Conservation (phyloP, 2,329 filamentous ascomycete genomes). For the Daldinia sp. region DNA sequence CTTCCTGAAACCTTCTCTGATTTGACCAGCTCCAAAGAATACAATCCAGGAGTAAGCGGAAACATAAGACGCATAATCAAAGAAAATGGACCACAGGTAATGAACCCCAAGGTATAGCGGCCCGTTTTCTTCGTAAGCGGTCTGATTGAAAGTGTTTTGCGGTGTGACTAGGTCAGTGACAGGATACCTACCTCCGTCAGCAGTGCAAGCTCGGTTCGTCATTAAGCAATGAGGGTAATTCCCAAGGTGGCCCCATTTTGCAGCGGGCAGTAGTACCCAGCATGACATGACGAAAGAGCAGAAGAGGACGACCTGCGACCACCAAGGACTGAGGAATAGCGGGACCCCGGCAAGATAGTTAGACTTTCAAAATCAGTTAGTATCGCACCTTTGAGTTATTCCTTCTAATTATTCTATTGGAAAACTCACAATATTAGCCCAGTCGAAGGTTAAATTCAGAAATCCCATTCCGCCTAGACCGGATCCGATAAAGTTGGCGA, state of each 20-base stretch:
- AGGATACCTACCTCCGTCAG: slow-evolving; percentile 62
- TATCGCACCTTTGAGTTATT: background rate
- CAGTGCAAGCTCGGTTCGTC: slow-evolving; percentile 67
- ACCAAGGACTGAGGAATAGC: slow-evolving; percentile 68
- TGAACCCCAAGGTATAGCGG: slow-evolving; percentile 70
- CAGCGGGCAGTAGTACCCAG: slow-evolving; percentile 69
- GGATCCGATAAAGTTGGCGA: slow-evolving; percentile 70
- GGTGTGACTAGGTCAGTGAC: slow-evolving; percentile 57
- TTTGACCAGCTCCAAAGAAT: slow-evolving; percentile 65
- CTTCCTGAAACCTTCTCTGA: slow-evolving; percentile 60
- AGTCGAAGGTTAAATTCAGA: slow-evolving; percentile 69
- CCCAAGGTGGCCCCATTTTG: slow-evolving; percentile 68
- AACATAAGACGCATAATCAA: slow-evolving; percentile 70
- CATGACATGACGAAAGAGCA: slow-evolving; percentile 66
- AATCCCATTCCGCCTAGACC: slow-evolving; percentile 73
- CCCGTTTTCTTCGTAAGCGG: slow-evolving; percentile 61
- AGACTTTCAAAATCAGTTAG: slow-evolving; percentile 44
- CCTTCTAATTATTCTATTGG: background rate
- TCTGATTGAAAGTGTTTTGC: slow-evolving; percentile 62
- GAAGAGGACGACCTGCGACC: slow-evolving; percentile 69
- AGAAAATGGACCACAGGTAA: slow-evolving; percentile 69
- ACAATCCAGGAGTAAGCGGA: slow-evolving; percentile 70
- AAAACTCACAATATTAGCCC: slow-evolving; percentile 63
- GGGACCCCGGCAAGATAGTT: slow-evolving; percentile 58
- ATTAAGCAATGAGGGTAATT: slow-evolving; percentile 66